Evolutionary conservation across 805 yeast species (phyloP), one percentile per base, ranked within the genome.

Genomic region (Cyberlindnera nakhonratchasimensis): DNA sequence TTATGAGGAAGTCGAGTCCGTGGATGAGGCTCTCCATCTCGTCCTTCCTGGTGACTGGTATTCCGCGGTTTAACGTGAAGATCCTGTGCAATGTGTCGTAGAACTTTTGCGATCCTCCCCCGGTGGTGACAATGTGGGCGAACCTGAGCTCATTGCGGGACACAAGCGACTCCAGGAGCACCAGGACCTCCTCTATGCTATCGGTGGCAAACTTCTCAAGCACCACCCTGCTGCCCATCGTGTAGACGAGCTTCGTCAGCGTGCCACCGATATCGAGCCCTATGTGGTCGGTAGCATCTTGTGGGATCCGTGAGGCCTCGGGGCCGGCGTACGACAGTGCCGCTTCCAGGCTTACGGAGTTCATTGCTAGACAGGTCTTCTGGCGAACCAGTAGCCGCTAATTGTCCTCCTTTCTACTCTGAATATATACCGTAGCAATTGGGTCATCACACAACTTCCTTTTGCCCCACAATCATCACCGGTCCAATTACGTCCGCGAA

Each of bases 261-360:
- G 97, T 83, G 0, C 99, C 99, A 24, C 99, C 99, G 47, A 91
- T 91, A 57, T 93, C 99, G 2, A 91, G 79, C 2, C 96, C 88
- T 10, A 93, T 75, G 51, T 84, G 95, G 37, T 36, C 32, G 13
- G 11, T 29, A 10, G 40, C 17, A 25, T 21, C 11, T 26, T 24
- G 25, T 8, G 8, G 25, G 11, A 8, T 8, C 25, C 11, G 10
- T 8, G 25, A 8, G 8, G 11, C 25, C 10, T 8, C 25, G 10
- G 8, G 8, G 11, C 8, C 8, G 25, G 25, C 10, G 29, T 28
- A 12, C 19, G 22, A 17, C 14, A 34, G 38, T 9, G 31, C 38
- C 22, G 19, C 24, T 19, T 34, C 26, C 18, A 34, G 18, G 30
- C 18, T 26, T 11, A 11, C n/a, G n/a, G n/a, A n/a, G n/a, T n/a